A percentile compares a stretch with the other conserved stretches of the same genome.
These are phyloP conservation scores for Rehmannia glutinosa DNA, from an alignment of 257 asterid species.

Conservation along the genomic window DNA sequence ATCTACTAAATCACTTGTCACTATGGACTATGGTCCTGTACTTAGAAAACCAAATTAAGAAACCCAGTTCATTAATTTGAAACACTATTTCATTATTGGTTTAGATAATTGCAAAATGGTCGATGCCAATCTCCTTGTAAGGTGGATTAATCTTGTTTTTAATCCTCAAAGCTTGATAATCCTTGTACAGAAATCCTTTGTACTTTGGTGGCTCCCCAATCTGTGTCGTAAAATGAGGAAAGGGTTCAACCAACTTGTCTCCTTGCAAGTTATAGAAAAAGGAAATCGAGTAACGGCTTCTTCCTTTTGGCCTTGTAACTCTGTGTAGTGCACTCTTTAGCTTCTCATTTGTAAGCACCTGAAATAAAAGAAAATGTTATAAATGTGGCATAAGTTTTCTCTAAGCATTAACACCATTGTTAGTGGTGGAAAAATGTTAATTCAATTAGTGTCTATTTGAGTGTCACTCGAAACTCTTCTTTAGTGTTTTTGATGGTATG, in stretches of 20 bases:
- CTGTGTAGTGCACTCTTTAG: conserved; percentile 56
- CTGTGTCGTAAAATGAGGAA: conserved; percentile 36
- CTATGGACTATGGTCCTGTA: too few species aligned
- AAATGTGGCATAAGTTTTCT: background rate
- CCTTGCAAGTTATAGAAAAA: conserved; percentile 46
- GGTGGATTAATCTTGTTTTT: conserved; percentile 52
- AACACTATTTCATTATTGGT: too few species aligned
- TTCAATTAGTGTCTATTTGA: too few species aligned
- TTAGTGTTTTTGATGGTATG: too few species aligned
- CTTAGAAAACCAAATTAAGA: too few species aligned
- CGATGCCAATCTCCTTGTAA: conserved; percentile 28
- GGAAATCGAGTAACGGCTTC: conserved; percentile 36
- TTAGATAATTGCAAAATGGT: conserved; percentile 29
- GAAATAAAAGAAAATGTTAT: background rate
- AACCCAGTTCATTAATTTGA: too few species aligned
- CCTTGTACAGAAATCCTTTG: conserved; percentile 36
- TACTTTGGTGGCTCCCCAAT: conserved; percentile 39
- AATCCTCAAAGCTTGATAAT: conserved; percentile 35
- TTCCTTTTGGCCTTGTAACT: conserved; percentile 35
- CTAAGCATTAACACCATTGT: too few species aligned
- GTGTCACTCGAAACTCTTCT: too few species aligned
- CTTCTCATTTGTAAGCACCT: conserved; percentile 47
- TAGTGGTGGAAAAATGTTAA: too few species aligned
- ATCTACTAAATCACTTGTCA: too few species aligned
- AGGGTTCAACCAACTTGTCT: conserved; percentile 51